Conservation (phyloP, 129 eudicot genomes). For the Apium graveolens region DNA sequence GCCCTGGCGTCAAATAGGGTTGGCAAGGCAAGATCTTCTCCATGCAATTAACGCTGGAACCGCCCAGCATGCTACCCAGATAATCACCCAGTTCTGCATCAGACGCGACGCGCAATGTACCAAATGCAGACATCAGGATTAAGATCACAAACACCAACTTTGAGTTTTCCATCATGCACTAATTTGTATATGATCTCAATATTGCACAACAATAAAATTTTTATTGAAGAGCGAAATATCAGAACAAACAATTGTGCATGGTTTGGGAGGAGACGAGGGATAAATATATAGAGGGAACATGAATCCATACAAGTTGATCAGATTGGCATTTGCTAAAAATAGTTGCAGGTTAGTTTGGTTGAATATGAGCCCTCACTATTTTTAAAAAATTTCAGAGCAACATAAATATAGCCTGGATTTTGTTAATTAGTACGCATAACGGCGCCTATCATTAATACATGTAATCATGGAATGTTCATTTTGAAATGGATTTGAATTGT, state of each 20-base stretch:
- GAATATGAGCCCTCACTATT: background rate
- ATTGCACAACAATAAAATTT: background rate
- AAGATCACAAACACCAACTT: background rate
- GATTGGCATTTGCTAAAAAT: background rate
- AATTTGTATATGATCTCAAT: background rate
- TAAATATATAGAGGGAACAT: background rate
- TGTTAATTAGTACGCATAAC: background rate
- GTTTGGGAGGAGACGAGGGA: background rate
- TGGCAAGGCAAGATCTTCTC: background rate
- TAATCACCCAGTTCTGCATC: background rate
- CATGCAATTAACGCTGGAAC: background rate
- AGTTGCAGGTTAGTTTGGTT: background rate
- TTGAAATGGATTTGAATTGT: background rate
- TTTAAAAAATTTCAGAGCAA: background rate
- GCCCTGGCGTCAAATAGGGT: background rate
- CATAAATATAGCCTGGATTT: background rate
- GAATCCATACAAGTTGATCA: background rate
- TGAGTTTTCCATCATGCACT: conserved; percentile 3
- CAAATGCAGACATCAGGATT: background rate
- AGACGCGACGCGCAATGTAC: background rate
- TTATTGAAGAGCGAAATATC: background rate
- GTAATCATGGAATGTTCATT: background rate
- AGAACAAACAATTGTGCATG: background rate
- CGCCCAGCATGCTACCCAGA: background rate
- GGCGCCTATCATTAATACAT: background rate